Evolutionary conservation across 2,329 filamentous ascomycete species (phyloP).

Genomic region (Stachybotrys echinatus): DNA sequence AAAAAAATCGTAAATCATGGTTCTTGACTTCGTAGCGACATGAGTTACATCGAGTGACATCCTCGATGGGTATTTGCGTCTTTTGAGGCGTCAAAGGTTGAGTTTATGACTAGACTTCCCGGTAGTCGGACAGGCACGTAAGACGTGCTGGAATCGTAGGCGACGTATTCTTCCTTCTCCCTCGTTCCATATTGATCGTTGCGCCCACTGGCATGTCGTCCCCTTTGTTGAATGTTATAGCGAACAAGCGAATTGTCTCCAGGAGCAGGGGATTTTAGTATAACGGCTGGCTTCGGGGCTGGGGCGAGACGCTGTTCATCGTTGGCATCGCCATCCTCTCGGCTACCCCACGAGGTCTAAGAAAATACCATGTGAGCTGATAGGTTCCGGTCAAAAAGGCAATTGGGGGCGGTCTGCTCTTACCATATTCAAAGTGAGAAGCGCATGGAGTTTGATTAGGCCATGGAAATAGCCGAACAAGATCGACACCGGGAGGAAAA

Average conservation of each 20-base stretch:
- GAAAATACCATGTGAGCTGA: neutral
- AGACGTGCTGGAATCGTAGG: constrained; percentile 31
- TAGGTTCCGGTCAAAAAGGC: neutral
- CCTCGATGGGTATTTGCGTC: neutral
- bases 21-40: neutral
- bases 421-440: constrained; percentile 79
- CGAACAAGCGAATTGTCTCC: constrained; percentile 38
- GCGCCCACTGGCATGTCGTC: constrained; percentile 21
- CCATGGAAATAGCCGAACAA: constrained; percentile 92
- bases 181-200: constrained; percentile 14
- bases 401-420: constrained; percentile 24
- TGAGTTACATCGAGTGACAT: neutral
- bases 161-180: constrained; percentile 25
- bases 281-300: constrained; percentile 33
- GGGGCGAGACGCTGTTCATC: constrained; percentile 64
- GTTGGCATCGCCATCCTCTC: constrained; percentile 84
- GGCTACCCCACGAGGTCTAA: constrained; percentile 93
- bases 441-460: constrained; percentile 83
- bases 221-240: constrained; percentile 33
- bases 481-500: constrained; percentile 79
- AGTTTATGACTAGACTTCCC: neutral
- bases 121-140: constrained; percentile 22
- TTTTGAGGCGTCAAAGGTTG: neutral
- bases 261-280: constrained; percentile 38
- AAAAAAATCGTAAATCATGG: neutral